Conservation (phyloP, 2,329 filamentous ascomycete species). For the Calonectria pauciramosa region DNA sequence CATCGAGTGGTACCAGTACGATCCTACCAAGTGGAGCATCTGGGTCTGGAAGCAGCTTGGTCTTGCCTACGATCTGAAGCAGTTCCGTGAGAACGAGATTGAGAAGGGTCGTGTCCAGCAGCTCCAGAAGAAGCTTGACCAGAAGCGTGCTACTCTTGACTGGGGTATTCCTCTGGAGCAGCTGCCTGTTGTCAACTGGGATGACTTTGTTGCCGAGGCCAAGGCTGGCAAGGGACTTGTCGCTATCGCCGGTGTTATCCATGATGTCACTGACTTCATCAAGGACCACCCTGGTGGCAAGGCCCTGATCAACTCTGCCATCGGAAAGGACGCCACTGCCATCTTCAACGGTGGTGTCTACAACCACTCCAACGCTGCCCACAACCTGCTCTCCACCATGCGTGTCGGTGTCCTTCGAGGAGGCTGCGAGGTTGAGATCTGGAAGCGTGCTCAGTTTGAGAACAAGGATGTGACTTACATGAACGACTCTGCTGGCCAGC, state of each 20-base stretch:
- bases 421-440: slow-evolving; percentile 91
- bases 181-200: slow-evolving; percentile 88
- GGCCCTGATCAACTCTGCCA: slow-evolving; percentile 84
- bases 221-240: slow-evolving; percentile 83
- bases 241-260: slow-evolving; percentile 86
- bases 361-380: slow-evolving; percentile 89
- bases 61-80: slow-evolving; percentile 88
- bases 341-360: slow-evolving; percentile 95
- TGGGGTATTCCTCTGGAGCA: slow-evolving; percentile 90
- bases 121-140: slow-evolving; percentile 92
- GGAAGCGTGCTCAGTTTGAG: slow-evolving; percentile 88
- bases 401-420: slow-evolving; percentile 88
- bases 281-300: slow-evolving; percentile 92
- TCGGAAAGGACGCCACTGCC: slow-evolving; percentile 90
- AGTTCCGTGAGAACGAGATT: slow-evolving; percentile 92
- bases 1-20: slow-evolving; percentile 91
- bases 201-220: slow-evolving; percentile 83
- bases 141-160: slow-evolving; percentile 85
- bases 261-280: slow-evolving; percentile 88
- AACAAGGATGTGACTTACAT: slow-evolving; percentile 86
- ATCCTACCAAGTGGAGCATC: slow-evolving; percentile 93
- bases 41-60: slow-evolving; percentile 87
- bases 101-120: slow-evolving; percentile 93
- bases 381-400: slow-evolving; percentile 91
- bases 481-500: slow-evolving; percentile 84